Conservation (phyloP, 2,329 filamentous ascomycete species). For the Colletotrichum sp. region DNA sequence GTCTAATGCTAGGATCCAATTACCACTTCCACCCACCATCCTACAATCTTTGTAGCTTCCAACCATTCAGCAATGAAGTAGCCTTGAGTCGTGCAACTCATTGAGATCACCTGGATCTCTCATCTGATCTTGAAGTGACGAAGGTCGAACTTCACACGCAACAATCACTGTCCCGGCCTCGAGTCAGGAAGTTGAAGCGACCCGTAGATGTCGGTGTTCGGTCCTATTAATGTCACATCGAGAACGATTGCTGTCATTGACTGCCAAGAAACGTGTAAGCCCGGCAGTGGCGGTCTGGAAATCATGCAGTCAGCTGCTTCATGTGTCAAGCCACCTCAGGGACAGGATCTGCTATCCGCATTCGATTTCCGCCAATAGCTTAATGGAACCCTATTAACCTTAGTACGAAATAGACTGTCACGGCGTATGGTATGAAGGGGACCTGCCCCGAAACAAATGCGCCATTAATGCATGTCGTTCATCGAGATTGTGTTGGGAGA, state of each 20-base stretch:
- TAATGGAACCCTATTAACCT: too few species aligned
- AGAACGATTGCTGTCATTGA: not conserved
- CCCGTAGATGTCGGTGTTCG: not conserved
- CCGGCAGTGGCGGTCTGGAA: not conserved
- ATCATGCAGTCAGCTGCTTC: not conserved
- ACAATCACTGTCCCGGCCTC: fast-evolving
- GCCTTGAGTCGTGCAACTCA: fast-evolving
- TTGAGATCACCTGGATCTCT: not conserved
- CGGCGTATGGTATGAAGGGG: too few species aligned
- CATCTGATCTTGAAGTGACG: not conserved
- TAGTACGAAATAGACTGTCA: too few species aligned
- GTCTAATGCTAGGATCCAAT: not conserved
- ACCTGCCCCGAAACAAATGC: too few species aligned
- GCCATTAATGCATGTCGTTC: too few species aligned
- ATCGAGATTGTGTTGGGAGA: too few species aligned
- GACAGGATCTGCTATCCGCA: not conserved
- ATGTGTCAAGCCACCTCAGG: not conserved
- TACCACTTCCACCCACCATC: not conserved
- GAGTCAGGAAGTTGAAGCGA: not conserved
- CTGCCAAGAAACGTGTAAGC: fast-evolving
- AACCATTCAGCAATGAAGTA: not conserved
- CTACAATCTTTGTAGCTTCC: not conserved
- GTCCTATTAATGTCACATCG: not conserved
- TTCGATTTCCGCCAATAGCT: not conserved
- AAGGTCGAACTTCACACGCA: not conserved